Evolutionary conservation across 192 early-diverging fungal species (phyloP).

Genomic region (Spinellus fusiger): DNA sequence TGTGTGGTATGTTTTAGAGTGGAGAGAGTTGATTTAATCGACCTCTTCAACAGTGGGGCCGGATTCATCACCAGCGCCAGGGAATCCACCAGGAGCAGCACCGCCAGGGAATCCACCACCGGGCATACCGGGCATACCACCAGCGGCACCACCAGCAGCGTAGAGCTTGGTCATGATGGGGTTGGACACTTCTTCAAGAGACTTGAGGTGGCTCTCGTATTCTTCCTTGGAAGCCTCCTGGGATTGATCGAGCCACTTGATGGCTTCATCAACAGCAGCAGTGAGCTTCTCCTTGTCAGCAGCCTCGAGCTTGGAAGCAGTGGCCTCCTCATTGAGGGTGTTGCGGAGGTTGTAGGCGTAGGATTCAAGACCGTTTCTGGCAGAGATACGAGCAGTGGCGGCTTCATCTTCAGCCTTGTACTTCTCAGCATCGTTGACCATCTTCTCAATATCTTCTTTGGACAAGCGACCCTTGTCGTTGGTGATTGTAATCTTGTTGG

Average conservation of each 20-base stretch:
- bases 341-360: constrained; percentile 99
- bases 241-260: constrained; percentile 92
- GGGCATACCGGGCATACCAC: constrained; percentile 36
- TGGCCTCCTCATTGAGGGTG: constrained; percentile 82
- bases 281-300: constrained; percentile 88
- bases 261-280: constrained; percentile 80
- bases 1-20: not conserved
- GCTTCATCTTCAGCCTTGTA: constrained; percentile 98
- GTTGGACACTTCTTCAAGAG: constrained; percentile 89
- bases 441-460: constrained; percentile 96
- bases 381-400: constrained; percentile 84
- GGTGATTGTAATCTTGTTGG: constrained; percentile 94
- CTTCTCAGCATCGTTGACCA: constrained; percentile 94
- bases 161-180: constrained; percentile 98
- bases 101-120: constrained; percentile 39
- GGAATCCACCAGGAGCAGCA: constrained; percentile 72
- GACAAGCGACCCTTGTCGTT: constrained; percentile 97
- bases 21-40: constrained; percentile 13
- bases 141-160: constrained; percentile 69
- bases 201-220: constrained; percentile 92
- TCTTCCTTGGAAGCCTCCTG: constrained; percentile 98
- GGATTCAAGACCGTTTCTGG: constrained; percentile 95
- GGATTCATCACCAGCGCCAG: constrained; percentile 3
- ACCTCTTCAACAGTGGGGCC: constrained; percentile 23
- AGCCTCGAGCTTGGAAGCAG: constrained; percentile 72